phyloP scores from a whole-genome alignment of 768 basidiomycete genomes.

The Chlorophyllum brunneum region DNA sequence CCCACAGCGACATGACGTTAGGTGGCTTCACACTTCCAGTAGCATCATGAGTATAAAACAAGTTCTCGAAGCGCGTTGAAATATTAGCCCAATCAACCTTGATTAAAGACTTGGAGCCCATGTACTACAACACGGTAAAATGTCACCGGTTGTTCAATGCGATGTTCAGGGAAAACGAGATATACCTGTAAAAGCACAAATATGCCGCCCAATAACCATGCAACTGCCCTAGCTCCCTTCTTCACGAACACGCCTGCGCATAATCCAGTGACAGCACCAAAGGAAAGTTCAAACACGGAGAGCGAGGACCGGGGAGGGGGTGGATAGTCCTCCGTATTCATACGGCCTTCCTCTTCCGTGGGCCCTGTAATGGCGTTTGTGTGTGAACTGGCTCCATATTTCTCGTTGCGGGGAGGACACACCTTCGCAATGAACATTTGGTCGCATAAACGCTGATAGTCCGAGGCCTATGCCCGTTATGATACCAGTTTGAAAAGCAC shows the following conservation, averaged over 20 bases:
- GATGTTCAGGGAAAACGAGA: not conserved
- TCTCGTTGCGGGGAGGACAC: constrained; percentile 14
- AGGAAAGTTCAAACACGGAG: constrained; percentile 77
- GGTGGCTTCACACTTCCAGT: constrained; percentile 55
- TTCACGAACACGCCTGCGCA: constrained; percentile 93
- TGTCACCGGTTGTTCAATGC: not conserved
- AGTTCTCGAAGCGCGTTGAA: constrained; percentile 62
- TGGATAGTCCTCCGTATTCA: constrained; percentile 22
- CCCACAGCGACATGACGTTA: constrained; percentile 62
- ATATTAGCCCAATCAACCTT: constrained; percentile 78
- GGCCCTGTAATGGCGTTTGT: not conserved
- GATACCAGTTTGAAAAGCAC: constrained; percentile 26
- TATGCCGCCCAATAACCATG: constrained; percentile 84
- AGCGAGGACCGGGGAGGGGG: constrained; percentile 70
- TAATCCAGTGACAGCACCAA: constrained; percentile 85
- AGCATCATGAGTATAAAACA: constrained; percentile 64
- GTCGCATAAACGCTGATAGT: constrained; percentile 30
- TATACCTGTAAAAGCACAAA: constrained; percentile 89
- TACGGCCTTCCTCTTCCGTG: not conserved
- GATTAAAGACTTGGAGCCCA: constrained; percentile 68
- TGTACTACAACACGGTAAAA: constrained; percentile 52
- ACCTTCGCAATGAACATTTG: constrained; percentile 54
- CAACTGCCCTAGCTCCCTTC: constrained; percentile 83
- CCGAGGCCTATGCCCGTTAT: constrained; percentile 43
- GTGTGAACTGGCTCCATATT: not conserved